Evolutionary conservation across 345 rosid genomes (phyloP), one percentile per base, ranked within the genome.

Genomic region (Ailanthus altissimus): DNA sequence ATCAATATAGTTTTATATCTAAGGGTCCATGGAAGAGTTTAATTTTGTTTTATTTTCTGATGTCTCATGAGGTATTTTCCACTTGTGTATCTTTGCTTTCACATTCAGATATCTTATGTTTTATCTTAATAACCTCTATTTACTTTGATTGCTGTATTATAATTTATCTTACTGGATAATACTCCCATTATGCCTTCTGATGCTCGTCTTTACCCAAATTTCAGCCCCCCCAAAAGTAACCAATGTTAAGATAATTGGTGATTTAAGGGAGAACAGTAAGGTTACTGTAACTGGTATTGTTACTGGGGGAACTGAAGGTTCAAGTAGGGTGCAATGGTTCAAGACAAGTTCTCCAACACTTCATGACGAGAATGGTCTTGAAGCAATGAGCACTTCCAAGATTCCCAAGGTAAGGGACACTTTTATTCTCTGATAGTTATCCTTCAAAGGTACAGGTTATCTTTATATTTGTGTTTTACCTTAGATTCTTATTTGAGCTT

Each of bases 261-360:
- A 95, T 78, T 66, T 93, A 79, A 90, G 83, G 82, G 99, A 95
- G 84, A 95, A 86, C 83, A 93, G 90, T 83, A 95, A 92, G 86
- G 78, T 93, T 78, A 91, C 96, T 56, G 94, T 91, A 75, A 88
- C 88, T 36, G 98, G 98, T 65, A 74, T 51, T 82, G 96, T 93
- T 80, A 88, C 92, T 28, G 97, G 99, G 73, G 99, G 99, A 82
- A 85, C 92, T 75, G 99, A 95, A 86, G 89, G 89, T 86, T 91
- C 94, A 45, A 95, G 99, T 85, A 91, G 89, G 88, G 98, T 95
- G 76, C 99, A 95, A 70, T 95, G 99, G 99, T 92, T 91, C 81
- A 93, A 91, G 86, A 82, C 91, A 47, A 86, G 72, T 73, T 90
- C 87, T 75, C 83, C 91, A 45, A 68, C 42, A 56, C 75, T 91